Evolutionary conservation across 176 grass and related monocot species (phyloP).

Genomic region (Cocos nucifera): DNA sequence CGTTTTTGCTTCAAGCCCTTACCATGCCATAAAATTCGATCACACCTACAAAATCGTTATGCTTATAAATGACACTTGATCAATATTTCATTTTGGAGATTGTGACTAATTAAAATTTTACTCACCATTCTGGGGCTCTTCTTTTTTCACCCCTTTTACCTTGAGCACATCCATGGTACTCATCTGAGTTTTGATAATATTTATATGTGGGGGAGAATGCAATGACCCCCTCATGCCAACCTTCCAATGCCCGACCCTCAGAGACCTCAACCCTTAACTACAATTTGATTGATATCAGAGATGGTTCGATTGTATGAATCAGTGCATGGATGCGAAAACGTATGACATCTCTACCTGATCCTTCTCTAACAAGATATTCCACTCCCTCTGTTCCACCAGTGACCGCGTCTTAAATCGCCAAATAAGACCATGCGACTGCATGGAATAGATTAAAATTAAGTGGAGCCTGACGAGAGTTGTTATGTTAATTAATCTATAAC

Average conservation of each 20-base stretch:
- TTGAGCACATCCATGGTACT: slow-evolving; percentile 45
- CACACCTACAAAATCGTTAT: slow-evolving; percentile 47
- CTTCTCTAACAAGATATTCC: slow-evolving; percentile 53
- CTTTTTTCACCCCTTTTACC: slow-evolving; percentile 34
- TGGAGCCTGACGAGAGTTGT: no score
- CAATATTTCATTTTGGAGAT: no score
- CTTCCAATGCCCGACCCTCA: slow-evolving; percentile 36
- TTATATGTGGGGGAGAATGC: slow-evolving; percentile 91
- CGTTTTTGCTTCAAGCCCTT: slow-evolving; percentile 61
- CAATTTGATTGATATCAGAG: slow-evolving; percentile 2
- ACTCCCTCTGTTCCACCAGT: slow-evolving; percentile 58
- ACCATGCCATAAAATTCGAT: slow-evolving; percentile 88
- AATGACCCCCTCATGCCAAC: slow-evolving; percentile 78
- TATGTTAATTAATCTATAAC: no score
- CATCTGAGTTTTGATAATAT: slow-evolving; percentile 66
- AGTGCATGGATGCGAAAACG: background rate
- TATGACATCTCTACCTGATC: slow-evolving; percentile 42
- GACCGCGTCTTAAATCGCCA: slow-evolving; percentile 65
- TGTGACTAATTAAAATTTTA: no score
- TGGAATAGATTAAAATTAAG: slow-evolving; percentile 15
- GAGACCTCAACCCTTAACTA: slow-evolving; percentile 60
- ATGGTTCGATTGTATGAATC: background rate
- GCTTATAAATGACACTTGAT: background rate
- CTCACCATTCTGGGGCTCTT: slow-evolving; percentile 82
- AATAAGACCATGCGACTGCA: slow-evolving; percentile 81